These are phyloP conservation scores for Ophiostoma quercus DNA, from an alignment of 2,329 filamentous ascomycete species.

Conservation along the genomic window DNA sequence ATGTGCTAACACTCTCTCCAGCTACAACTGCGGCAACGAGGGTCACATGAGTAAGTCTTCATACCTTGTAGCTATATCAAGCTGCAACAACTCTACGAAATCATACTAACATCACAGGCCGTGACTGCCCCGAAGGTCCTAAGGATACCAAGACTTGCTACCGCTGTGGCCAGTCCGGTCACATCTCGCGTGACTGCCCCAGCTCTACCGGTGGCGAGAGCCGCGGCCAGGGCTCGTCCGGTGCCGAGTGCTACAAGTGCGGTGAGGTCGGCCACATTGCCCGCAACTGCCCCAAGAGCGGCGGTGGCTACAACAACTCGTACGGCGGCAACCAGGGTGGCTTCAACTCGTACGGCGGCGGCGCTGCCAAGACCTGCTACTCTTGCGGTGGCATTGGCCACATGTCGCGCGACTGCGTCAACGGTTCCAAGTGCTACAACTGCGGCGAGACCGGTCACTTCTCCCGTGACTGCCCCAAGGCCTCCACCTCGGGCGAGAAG, in stretches of 20 bases:
- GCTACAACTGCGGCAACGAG: conserved; percentile 78
- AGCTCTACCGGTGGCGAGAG: conserved; percentile 40
- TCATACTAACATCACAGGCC: conserved; percentile 41
- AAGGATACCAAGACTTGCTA: conserved; percentile 81
- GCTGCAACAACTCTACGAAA: not conserved
- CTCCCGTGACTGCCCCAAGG: conserved; percentile 92
- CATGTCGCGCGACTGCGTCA: conserved; percentile 94
- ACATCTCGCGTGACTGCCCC: conserved; percentile 86
- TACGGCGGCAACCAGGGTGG: conserved; percentile 44
- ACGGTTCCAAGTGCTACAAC: conserved; percentile 99
- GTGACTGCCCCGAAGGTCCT: conserved; percentile 82
- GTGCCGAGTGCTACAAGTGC: conserved; percentile 94
- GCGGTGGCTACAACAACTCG: conserved; percentile 43
- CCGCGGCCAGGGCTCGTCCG: conserved; percentile 39
- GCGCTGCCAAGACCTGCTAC: conserved; percentile 76
- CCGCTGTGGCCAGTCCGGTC: conserved; percentile 74
- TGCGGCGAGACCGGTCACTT: conserved; percentile 91
- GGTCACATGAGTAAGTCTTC: conserved; percentile 61
- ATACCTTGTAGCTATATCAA: conserved; percentile 35
- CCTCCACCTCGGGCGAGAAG: conserved; percentile 79
- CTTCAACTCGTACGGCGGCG: conserved; percentile 32
- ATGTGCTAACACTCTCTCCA: conserved; percentile 32
- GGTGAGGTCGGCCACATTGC: conserved; percentile 95
- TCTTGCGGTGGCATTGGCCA: conserved; percentile 95
- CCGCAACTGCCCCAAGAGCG: conserved; percentile 73